Conservation (phyloP, 2,329 filamentous ascomycete species). For the Colletotrichum sansevieriae region DNA sequence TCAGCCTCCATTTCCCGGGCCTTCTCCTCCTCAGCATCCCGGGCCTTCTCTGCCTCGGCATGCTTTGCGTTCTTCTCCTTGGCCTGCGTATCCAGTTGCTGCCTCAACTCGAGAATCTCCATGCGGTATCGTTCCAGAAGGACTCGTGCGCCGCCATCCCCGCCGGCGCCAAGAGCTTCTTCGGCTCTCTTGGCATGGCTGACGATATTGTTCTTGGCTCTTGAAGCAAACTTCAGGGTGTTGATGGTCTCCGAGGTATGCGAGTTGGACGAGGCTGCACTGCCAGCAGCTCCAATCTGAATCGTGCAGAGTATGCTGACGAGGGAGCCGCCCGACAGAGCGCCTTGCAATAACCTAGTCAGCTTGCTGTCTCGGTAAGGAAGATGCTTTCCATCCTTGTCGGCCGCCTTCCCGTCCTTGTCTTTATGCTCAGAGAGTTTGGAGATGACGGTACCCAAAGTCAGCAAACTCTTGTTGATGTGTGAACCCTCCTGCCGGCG, state of each 20-base stretch:
- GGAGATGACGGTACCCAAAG: slow-evolving; percentile 93
- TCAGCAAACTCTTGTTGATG: slow-evolving; percentile 98
- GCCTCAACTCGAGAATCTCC: slow-evolving; percentile 87
- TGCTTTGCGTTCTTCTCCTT: slow-evolving; percentile 74
- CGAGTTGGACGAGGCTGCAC: slow-evolving; percentile 75
- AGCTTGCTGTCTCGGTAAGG: slow-evolving; percentile 98
- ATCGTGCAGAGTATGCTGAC: slow-evolving; percentile 99
- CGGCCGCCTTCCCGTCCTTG: slow-evolving; percentile 77
- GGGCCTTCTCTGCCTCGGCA: slow-evolving; percentile 72
- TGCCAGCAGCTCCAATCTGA: slow-evolving; percentile 84
- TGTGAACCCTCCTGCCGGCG: slow-evolving; percentile 94
- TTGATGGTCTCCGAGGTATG: slow-evolving; percentile 93
- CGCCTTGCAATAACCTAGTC: slow-evolving; percentile 90
- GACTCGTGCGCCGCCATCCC: slow-evolving; percentile 88
- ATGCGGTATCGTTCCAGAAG: slow-evolving; percentile 92
- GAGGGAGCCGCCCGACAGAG: slow-evolving; percentile 91
- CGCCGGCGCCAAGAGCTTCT: slow-evolving; percentile 83
- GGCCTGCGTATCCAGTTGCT: slow-evolving; percentile 86
- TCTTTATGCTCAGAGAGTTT: slow-evolving; percentile 92
- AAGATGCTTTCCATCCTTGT: slow-evolving; percentile 91
- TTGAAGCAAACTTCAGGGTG: slow-evolving; percentile 95
- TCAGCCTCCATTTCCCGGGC: slow-evolving; percentile 83
- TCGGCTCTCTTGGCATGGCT: slow-evolving; percentile 96
- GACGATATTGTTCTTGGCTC: slow-evolving; percentile 97
- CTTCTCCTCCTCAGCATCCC: slow-evolving; percentile 78